Conservation (phyloP, 371 early-diverging fungal species). For the Umbelopsis sp. region DNA sequence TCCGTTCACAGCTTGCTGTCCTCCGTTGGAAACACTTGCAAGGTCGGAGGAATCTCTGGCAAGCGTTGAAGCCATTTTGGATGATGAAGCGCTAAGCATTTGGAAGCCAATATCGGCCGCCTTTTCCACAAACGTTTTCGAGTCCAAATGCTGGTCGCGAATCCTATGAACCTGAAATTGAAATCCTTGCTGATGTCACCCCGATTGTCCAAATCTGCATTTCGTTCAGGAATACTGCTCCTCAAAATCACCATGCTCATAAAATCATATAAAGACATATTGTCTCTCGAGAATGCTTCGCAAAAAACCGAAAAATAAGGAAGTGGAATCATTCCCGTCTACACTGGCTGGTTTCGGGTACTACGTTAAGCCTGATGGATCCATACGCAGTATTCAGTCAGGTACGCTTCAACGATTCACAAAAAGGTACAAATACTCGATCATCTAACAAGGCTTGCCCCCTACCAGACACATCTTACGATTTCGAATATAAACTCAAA, state of each 20-base stretch:
- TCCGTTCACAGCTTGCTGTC: constrained; percentile 21
- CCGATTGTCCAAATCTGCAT: background rate
- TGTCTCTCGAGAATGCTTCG: background rate
- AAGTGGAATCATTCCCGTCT: constrained; percentile 30
- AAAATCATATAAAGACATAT: background rate
- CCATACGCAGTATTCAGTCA: constrained; percentile 33
- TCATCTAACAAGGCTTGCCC: background rate
- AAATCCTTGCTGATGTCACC: background rate
- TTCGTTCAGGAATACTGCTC: background rate
- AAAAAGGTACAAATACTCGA: background rate
- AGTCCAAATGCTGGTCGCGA: constrained; percentile 24
- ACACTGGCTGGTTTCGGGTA: constrained; percentile 48
- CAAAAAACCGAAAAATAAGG: constrained; percentile 1
- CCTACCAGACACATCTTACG: constrained; percentile 34
- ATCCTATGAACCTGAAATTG: background rate
- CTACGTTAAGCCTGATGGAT: constrained; percentile 39
- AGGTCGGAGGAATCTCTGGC: constrained; percentile 25
- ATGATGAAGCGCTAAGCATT: constrained; percentile 18
- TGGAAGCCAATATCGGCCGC: constrained; percentile 7
- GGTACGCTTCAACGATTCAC: constrained; percentile 23
- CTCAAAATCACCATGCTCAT: background rate
- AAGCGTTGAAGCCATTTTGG: background rate
- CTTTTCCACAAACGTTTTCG: constrained; percentile 14
- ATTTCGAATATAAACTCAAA: constrained; percentile 39
- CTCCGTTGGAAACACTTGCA: constrained; percentile 17